Evolutionary conservation across 768 basidiomycete genomes (phyloP).

Genomic region (Boletus vinaceobasis): DNA sequence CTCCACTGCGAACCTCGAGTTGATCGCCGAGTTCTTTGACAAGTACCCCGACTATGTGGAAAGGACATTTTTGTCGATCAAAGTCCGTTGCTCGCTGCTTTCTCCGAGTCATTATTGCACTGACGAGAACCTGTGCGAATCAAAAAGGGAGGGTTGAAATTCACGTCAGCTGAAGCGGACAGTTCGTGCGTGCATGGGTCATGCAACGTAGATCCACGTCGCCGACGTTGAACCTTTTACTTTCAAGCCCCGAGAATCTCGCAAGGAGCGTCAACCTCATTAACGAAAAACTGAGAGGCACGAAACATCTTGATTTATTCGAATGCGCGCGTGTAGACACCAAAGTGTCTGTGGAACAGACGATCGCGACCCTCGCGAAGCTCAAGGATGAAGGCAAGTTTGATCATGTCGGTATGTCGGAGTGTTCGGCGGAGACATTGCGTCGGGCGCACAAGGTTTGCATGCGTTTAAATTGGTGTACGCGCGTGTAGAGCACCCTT

Average conservation of each 20-base stretch:
- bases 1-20: slow-evolving; percentile 43
- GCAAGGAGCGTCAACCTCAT: slow-evolving; percentile 44
- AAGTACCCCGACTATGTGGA: slow-evolving; percentile 32
- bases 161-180: slow-evolving; percentile 11
- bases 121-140: not conserved
- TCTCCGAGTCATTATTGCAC: not conserved
- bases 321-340: slow-evolving; percentile 48
- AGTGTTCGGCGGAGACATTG: slow-evolving; percentile 47
- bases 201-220: slow-evolving; percentile 21
- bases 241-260: slow-evolving; percentile 37
- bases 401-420: slow-evolving; percentile 56
- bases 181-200: slow-evolving; percentile 13
- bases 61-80: slow-evolving; percentile 33
- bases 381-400: slow-evolving; percentile 32
- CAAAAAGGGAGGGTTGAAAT: slow-evolving; percentile 4
- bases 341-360: slow-evolving; percentile 43
- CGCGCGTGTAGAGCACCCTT: not conserved
- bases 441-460: slow-evolving; percentile 30
- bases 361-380: slow-evolving; percentile 38
- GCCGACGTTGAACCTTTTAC: not conserved
- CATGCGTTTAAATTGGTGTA: not conserved
- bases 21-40: slow-evolving; percentile 39
- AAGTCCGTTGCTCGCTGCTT: slow-evolving; percentile 25
- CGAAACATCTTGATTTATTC: slow-evolving; percentile 58
- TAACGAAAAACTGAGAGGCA: slow-evolving; percentile 44